Percentiles rank a stretch among this genome's conserved stretches.
Evolutionary conservation across 495 filamentous ascomycete species (phyloP).

Genomic region (Aspergillus wentii): DNA sequence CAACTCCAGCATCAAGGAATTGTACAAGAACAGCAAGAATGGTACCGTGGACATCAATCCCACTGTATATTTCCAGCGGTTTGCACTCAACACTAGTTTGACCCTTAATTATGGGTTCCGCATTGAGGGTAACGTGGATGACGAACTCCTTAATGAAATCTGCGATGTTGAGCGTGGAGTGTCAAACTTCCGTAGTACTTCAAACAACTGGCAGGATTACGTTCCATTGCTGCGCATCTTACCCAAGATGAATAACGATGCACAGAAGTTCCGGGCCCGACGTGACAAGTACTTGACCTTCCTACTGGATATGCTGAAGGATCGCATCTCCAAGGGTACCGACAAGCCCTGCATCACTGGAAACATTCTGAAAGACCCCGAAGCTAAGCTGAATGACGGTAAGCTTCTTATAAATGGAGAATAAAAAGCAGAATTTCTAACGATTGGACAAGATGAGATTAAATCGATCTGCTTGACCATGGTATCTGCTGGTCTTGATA

Average conservation of each 20-base stretch:
- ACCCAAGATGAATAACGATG: constrained; percentile 45
- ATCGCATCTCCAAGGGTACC: constrained; percentile 42
- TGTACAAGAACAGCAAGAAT: constrained; percentile 34
- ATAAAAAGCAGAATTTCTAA: too few relatives aligned
- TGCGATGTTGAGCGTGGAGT: constrained; percentile 46
- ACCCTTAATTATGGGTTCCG: constrained; percentile 51
- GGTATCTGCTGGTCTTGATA: constrained; percentile 50
- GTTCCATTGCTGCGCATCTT: constrained; percentile 42
- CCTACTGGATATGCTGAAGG: constrained; percentile 42
- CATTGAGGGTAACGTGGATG: constrained; percentile 47
- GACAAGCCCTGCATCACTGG: constrained; percentile 50
- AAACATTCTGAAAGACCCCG: constrained; percentile 46
- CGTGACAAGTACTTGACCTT: constrained; percentile 44
- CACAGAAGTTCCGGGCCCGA: constrained; percentile 37
- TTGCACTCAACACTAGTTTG: constrained; percentile 46
- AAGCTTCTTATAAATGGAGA: too few relatives aligned
- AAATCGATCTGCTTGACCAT: constrained; percentile 47
- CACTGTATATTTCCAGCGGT: constrained; percentile 42
- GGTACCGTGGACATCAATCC: constrained; percentile 34
- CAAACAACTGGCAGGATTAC: constrained; percentile 50
- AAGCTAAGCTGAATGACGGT: constrained; percentile 42
- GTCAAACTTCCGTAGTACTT: constrained; percentile 41
- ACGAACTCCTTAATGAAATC: constrained; percentile 42
- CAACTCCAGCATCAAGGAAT: constrained; percentile 42
- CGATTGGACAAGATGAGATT: too few relatives aligned